phyloP scores from a whole-genome alignment of 1,284 basidiomycete species.

The Malassezia vespertilionis region DNA sequence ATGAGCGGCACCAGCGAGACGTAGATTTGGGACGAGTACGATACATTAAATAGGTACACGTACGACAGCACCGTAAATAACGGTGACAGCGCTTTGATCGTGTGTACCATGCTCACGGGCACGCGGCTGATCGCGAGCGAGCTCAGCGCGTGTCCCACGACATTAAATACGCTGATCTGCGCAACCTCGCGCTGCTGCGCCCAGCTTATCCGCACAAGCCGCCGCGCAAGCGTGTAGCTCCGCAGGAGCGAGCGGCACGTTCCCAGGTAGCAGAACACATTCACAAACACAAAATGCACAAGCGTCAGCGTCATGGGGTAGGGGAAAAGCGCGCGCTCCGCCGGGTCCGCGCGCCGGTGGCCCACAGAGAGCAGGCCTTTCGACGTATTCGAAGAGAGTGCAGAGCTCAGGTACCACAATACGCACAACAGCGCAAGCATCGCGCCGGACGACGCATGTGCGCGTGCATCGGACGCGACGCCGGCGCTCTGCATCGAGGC shows the following conservation, averaged over 20 bases:
- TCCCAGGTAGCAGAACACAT: slow-evolving; percentile 64
- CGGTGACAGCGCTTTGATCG: slow-evolving; percentile 94
- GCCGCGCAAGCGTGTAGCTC: slow-evolving; percentile 25
- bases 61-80: slow-evolving; percentile 94
- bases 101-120: slow-evolving; percentile 93
- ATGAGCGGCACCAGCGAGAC: slow-evolving; percentile 87
- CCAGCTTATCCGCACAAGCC: slow-evolving; percentile 54
- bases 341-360: not conserved
- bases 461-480: slow-evolving; percentile 1
- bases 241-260: slow-evolving; percentile 23
- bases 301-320: slow-evolving; percentile 89
- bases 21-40: slow-evolving; percentile 83
- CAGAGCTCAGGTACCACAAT: slow-evolving; percentile 55
- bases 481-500: too few relatives aligned
- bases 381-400: slow-evolving; percentile 76
- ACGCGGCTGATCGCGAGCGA: slow-evolving; percentile 92
- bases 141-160: slow-evolving; percentile 93
- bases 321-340: slow-evolving; percentile 56
- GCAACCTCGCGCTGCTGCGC: slow-evolving; percentile 67
- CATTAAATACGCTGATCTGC: slow-evolving; percentile 80
- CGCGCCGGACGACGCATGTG: slow-evolving; percentile 14
- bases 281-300: slow-evolving; percentile 89
- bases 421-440: slow-evolving; percentile 31
- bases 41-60: slow-evolving; percentile 78
- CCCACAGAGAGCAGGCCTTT: slow-evolving; percentile 61